Base-by-base conservation (phyloP, 1,284 basidiomycete genomes). In the Sporisorium graminicola region DNA sequence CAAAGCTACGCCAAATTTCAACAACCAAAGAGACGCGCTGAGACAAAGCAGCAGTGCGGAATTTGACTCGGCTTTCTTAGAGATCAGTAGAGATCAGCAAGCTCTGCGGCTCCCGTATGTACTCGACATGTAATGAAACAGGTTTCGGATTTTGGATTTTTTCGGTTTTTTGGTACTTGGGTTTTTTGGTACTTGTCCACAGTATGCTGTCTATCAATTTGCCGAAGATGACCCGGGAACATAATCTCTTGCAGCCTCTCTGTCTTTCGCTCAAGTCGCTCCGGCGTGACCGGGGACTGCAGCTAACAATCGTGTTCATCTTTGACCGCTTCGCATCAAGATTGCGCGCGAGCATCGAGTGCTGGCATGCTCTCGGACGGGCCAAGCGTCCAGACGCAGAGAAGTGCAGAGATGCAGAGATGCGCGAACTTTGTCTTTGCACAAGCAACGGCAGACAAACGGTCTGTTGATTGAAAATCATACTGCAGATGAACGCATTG, bases 221-320 rank as follows among this genome's bases (percentile, higher is more conserved):
- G 44, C 44, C 44, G 44, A 47, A 47, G 24, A 47, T 47, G 44
- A 47, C 44, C 44, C 24, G n/a, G n/a, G n/a, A n/a, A n/a, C n/a
- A n/a, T n/a, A n/a, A n/a, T n/a, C n/a, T n/a, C n/a, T n/a, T n/a
- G n/a, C n/a, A n/a, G n/a, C n/a, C n/a, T n/a, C n/a, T n/a, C n/a
- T n/a, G 46, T 47, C 24, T 14, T 6, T 47, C 46, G 13, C 26
- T 40, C 46, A n/a, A n/a, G n/a, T 49, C 27, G 27, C n/a, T 49
- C 47, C 47, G n/a, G 27, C 18, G n/a, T 46, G 12, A 46, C 46
- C 24, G 44, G 44, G 44, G 44, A 46, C 24, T 47, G 46, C 27
- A 18, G 46, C 14, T 18, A 29, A 14, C 46, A 27, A 37, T 10
- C 3, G 7, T 14, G 7, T 8, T 37, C 35, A 37, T 37, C 46